Evolutionary conservation across 805 yeast genomes (phyloP).

Genomic region (Suhomyces vadensis): DNA sequence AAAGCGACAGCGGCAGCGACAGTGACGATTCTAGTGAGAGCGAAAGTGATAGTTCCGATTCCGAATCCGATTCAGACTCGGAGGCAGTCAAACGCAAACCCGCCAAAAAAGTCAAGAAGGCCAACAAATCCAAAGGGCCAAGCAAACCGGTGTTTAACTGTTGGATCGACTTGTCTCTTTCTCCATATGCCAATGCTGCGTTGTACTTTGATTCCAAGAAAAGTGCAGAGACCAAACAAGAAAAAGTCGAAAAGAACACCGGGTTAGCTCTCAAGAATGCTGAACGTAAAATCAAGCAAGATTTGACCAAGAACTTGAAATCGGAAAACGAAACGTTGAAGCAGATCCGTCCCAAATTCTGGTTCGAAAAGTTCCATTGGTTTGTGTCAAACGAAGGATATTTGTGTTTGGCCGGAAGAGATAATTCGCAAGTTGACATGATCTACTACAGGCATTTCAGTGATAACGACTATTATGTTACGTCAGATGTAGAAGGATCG

Average conservation of each 20-base stretch:
- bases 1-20: slow-evolving; percentile 3
- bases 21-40: slow-evolving; percentile 17
- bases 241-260: slow-evolving; percentile 76
- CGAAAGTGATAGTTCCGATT: slow-evolving; percentile 19
- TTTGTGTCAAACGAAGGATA: slow-evolving; percentile 89
- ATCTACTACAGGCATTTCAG: slow-evolving; percentile 76
- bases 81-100: slow-evolving; percentile 9
- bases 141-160: slow-evolving; percentile 42
- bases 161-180: slow-evolving; percentile 63
- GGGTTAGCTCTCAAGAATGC: slow-evolving; percentile 79
- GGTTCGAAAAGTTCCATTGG: slow-evolving; percentile 97
- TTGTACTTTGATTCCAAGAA: slow-evolving; percentile 77
- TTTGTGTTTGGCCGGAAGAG: slow-evolving; percentile 84
- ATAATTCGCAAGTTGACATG: slow-evolving; percentile 74
- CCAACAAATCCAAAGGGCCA: slow-evolving; percentile 12
- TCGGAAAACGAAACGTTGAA: slow-evolving; percentile 54
- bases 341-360: slow-evolving; percentile 68
- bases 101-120: slow-evolving; percentile 7
- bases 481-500: slow-evolving; percentile 73
- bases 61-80: slow-evolving; percentile 33
- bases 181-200: slow-evolving; percentile 89
- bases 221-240: slow-evolving; percentile 72
- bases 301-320: slow-evolving; percentile 61
- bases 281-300: slow-evolving; percentile 71
- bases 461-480: slow-evolving; percentile 69